These are phyloP conservation scores for Trametes hirsuta DNA, from an alignment of 1,284 basidiomycete genomes.

Conservation along the genomic window DNA sequence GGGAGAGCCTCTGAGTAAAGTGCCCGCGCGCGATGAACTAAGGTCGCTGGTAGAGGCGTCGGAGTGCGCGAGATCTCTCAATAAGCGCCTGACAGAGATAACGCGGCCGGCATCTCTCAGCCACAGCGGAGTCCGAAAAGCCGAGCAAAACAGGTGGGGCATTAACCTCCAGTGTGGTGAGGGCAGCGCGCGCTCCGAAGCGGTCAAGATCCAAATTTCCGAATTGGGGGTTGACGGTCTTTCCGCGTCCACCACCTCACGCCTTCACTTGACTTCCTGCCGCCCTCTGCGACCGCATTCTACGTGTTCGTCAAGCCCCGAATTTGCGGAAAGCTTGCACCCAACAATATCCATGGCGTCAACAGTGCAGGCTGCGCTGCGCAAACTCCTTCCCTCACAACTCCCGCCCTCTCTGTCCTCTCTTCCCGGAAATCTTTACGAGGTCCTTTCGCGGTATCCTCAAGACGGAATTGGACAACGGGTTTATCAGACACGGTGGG, in stretches of 20 bases:
- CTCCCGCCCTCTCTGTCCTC: constrained; percentile 61
- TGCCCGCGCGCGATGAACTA: not conserved
- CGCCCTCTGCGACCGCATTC: not conserved
- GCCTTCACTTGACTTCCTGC: constrained; percentile 2
- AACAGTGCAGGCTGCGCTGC: constrained; percentile 45
- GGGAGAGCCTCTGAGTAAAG: too few species aligned
- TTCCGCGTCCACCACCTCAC: constrained; percentile 18
- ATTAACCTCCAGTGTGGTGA: too few species aligned
- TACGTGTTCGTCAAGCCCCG: not conserved
- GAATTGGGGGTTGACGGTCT: constrained; percentile 13
- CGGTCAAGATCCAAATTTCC: constrained; percentile 15
- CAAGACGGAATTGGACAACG: constrained; percentile 65
- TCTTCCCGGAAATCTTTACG: constrained; percentile 62
- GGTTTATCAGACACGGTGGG: constrained; percentile 77
- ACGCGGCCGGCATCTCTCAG: too few species aligned
- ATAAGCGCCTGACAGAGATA: too few species aligned
- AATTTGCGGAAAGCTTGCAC: not conserved
- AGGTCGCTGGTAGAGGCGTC: too few species aligned
- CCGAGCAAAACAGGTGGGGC: too few species aligned
- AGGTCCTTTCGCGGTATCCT: constrained; percentile 71
- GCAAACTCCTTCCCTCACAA: constrained; percentile 53
- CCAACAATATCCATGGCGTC: constrained; percentile 23
- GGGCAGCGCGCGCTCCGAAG: not conserved
- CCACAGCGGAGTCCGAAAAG: too few species aligned
- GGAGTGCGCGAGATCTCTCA: too few species aligned